Evolutionary conservation across 202 grass and related monocot species (phyloP).

Genomic region (Schoenoplectus triqueter): DNA sequence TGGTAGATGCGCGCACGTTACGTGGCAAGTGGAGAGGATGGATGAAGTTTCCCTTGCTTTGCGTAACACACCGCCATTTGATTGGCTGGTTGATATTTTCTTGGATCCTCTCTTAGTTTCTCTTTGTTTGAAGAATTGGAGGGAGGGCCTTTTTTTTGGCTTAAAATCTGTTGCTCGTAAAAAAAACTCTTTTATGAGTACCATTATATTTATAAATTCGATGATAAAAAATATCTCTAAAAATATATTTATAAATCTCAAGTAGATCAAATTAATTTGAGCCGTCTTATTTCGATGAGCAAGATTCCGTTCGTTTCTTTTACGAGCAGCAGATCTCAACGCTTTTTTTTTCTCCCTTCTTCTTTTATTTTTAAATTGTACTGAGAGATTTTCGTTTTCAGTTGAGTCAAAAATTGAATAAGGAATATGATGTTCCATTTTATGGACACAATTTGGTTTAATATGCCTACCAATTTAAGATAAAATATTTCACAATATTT

Average conservation of each 20-base stretch:
- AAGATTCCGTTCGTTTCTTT: too few relatives aligned
- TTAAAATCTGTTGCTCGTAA: too few relatives aligned
- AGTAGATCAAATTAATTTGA: too few relatives aligned
- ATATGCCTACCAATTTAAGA: not conserved
- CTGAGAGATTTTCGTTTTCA: not conserved
- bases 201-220: too few relatives aligned
- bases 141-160: not conserved
- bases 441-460: not conserved
- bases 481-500: not conserved
- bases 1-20: slow-evolving; percentile 18
- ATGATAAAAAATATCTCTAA: too few relatives aligned
- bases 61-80: slow-evolving; percentile 11
- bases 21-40: slow-evolving; percentile 20
- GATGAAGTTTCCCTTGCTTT: slow-evolving; percentile 17
- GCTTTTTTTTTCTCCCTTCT: not conserved
- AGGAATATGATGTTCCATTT: not conserved
- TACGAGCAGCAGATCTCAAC: too few relatives aligned
- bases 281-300: too few relatives aligned
- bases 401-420: not conserved
- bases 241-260: too few relatives aligned
- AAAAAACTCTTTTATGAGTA: too few relatives aligned
- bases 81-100: slow-evolving; percentile 39
- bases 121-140: not conserved
- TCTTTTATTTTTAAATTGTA: too few relatives aligned
- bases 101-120: slow-evolving; percentile 25